Evolutionary conservation across 2,329 filamentous ascomycete species (phyloP).

Genomic region (Botrytis aclada): DNA sequence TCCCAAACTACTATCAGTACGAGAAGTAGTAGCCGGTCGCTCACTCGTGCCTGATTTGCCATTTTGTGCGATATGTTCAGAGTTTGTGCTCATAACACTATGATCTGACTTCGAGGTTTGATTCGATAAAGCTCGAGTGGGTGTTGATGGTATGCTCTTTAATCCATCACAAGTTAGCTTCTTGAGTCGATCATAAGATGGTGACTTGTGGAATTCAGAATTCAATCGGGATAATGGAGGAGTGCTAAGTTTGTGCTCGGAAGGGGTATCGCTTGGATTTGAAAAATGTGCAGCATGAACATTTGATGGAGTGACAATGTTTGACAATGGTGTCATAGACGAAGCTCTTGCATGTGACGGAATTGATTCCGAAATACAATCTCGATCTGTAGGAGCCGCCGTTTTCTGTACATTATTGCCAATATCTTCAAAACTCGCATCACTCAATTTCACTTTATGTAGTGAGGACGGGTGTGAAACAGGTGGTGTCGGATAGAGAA

Average conservation of each 20-base stretch:
- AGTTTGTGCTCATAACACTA: slow-evolving; percentile 39
- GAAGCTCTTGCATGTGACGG: slow-evolving; percentile 45
- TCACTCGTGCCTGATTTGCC: slow-evolving; percentile 39
- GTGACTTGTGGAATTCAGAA: slow-evolving; percentile 51
- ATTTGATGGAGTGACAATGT: slow-evolving; percentile 59
- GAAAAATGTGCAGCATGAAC: slow-evolving; percentile 68
- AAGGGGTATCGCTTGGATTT: slow-evolving; percentile 57
- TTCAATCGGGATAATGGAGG: slow-evolving; percentile 48
- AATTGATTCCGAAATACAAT: slow-evolving; percentile 46
- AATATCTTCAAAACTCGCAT: slow-evolving; percentile 42
- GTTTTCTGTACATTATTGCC: slow-evolving; percentile 39
- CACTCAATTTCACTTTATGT: slow-evolving; percentile 44
- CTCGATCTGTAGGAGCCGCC: slow-evolving; percentile 40
- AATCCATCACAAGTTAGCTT: slow-evolving; percentile 83
- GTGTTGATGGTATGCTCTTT: slow-evolving; percentile 92
- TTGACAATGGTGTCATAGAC: slow-evolving; percentile 58
- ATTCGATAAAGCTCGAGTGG: slow-evolving; percentile 73
- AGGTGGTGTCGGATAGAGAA: slow-evolving; percentile 58
- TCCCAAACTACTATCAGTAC: slow-evolving; percentile 40
- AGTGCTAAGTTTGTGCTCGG: slow-evolving; percentile 47
- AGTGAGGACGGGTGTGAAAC: slow-evolving; percentile 48
- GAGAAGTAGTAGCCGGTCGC: slow-evolving; percentile 29
- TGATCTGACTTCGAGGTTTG: slow-evolving; percentile 51
- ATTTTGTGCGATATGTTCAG: slow-evolving; percentile 43
- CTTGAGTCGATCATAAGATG: slow-evolving; percentile 66